Evolutionary conservation across 2,329 filamentous ascomycete species (phyloP).

Genomic region (Cadophora luteo-olivacea): DNA sequence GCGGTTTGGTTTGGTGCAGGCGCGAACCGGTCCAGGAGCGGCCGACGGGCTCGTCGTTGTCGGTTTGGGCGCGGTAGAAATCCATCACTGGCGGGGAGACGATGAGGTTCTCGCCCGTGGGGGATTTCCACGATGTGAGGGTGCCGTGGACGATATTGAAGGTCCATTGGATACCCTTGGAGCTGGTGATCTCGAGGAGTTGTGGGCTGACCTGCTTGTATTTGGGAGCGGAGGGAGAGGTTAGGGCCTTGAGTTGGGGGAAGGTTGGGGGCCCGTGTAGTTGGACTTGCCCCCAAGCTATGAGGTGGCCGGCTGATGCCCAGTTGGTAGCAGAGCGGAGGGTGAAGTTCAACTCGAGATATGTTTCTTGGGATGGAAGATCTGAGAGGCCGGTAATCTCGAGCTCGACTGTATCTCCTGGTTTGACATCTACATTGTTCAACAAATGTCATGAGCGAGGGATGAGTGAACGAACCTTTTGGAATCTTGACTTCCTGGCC

Average conservation of each 20-base stretch:
- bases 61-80: slow-evolving; percentile 70
- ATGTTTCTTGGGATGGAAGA: slow-evolving; percentile 46
- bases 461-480: slow-evolving; percentile 42
- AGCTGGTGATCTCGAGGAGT: slow-evolving; percentile 31
- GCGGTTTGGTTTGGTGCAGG: slow-evolving; percentile 54
- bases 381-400: slow-evolving; percentile 30
- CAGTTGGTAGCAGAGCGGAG: slow-evolving; percentile 54
- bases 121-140: slow-evolving; percentile 50
- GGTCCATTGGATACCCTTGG: slow-evolving; percentile 47
- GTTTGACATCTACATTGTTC: slow-evolving; percentile 48
- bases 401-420: slow-evolving; percentile 37
- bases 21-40: slow-evolving; percentile 60
- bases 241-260: slow-evolving; percentile 39
- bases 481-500: slow-evolving; percentile 50
- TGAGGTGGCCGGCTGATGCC: slow-evolving; percentile 57
- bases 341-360: slow-evolving; percentile 57
- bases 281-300: slow-evolving; percentile 57
- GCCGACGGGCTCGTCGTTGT: slow-evolving; percentile 68
- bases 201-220: slow-evolving; percentile 39
- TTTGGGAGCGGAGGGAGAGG: slow-evolving; percentile 33
- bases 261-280: slow-evolving; percentile 40
- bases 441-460: background rate
- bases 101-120: slow-evolving; percentile 49
- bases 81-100: slow-evolving; percentile 54
- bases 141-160: slow-evolving; percentile 53